Base-by-base conservation (phyloP, 495 filamentous ascomycete genomes). In the Penicillium atrosanguineum region DNA sequence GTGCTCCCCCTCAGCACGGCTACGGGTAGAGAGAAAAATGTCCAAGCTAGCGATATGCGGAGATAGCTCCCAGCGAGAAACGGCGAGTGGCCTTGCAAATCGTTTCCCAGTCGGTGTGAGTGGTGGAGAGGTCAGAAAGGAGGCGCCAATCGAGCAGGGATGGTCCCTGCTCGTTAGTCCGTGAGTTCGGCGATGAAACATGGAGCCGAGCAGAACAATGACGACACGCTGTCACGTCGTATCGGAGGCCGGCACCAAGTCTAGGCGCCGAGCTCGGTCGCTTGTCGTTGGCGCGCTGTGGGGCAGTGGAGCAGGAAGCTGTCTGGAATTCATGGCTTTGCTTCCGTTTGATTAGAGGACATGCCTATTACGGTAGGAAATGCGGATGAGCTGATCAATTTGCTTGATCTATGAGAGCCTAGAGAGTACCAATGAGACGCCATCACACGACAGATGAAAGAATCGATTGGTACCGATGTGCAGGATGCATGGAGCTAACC, bases 251-350 rank as follows among this genome's bases (percentile, higher is more conserved):
- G 11, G 36, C 7, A 47, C 19, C 5, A 4, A 34, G 29, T 39
- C 54, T 54, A 57, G 46, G 46, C 50, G 54, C 54, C 54, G 43
- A 48, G 34, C 38, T 23, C 31, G 6, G 55, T 57, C 59, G 59
- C 54, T 57, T 57, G 58, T 50, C 40, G 41, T 61, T 61, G 50
- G 34, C 54, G 58, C 58, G 58, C 34, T 61, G 58, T 50, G 58
- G 58, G 54, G 58, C 53, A 14, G 49, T 43, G 43, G 54, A 20
- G 36, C 11, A 36, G 26, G 26, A 49, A 23, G 39, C 48, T 50
- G 48, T 43, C 19, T 19, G 16, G 18, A 40, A 40, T 40, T 4
- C 38, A 40, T 40, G 11, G 3, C 6, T 23, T 44, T 44, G 14
- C 25, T 15, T 37, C 25, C 15, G 5, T 18, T 40, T 7, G 38